Conservation (phyloP, 2,329 filamentous ascomycete genomes). For the Fusarium caatingaense region DNA sequence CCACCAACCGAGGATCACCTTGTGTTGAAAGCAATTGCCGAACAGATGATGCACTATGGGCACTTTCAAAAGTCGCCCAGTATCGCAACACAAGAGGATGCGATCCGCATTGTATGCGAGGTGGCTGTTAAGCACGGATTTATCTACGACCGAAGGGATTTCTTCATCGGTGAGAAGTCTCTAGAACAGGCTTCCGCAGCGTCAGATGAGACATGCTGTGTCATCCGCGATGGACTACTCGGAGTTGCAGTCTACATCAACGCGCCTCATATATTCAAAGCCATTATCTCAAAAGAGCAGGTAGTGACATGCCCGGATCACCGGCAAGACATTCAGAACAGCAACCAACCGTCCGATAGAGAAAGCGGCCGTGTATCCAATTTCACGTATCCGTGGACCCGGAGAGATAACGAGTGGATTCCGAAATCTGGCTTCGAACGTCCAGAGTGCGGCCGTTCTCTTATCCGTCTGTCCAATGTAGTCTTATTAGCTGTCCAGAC, state of each 20-base stretch:
- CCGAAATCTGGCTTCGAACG: background rate
- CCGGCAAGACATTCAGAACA: rapidly evolving
- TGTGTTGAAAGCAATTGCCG: background rate
- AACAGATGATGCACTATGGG: background rate
- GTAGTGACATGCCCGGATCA: background rate
- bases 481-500: background rate
- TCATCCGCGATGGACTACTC: background rate
- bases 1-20: background rate
- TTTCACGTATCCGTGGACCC: too few relatives aligned
- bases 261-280: background rate
- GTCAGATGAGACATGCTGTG: background rate
- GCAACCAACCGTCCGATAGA: rapidly evolving
- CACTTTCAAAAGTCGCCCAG: rapidly evolving
- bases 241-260: background rate
- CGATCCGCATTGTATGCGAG: background rate
- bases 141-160: slow-evolving; percentile 1
- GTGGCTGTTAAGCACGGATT: slow-evolving; percentile 1
- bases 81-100: background rate
- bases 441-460: background rate
- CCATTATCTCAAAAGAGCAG: background rate
- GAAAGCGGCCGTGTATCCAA: rapidly evolving
- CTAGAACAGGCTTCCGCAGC: rapidly evolving
- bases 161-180: background rate
- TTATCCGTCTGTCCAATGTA: background rate
- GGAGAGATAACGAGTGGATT: too few relatives aligned